Evolutionary conservation across 2,329 filamentous ascomycete species (phyloP).

Genomic region (Macroventuria anomochaeta): DNA sequence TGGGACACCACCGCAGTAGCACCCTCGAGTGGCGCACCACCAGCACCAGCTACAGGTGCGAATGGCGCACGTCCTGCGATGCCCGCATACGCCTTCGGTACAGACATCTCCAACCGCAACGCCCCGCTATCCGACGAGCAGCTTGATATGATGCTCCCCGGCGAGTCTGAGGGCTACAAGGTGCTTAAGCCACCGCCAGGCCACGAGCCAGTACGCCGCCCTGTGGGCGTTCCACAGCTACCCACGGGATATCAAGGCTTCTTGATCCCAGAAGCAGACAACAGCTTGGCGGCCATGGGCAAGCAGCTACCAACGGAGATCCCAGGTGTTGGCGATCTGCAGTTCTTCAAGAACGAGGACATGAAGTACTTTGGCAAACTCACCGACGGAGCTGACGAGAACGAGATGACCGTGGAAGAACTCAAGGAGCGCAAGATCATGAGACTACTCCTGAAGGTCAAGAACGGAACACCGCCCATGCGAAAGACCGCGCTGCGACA

Average conservation of each 20-base stretch:
- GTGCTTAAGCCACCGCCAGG: slow-evolving; percentile 88
- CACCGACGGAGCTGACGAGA: slow-evolving; percentile 92
- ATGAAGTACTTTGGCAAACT: slow-evolving; percentile 99
- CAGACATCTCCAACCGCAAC: slow-evolving; percentile 80
- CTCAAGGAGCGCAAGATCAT: slow-evolving; percentile 99
- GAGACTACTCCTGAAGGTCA: slow-evolving; percentile 94
- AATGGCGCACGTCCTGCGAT: slow-evolving; percentile 31
- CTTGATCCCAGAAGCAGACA: slow-evolving; percentile 96
- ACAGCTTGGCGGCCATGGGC: slow-evolving; percentile 73
- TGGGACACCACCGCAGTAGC: slow-evolving; percentile 45
- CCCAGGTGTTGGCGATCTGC: slow-evolving; percentile 90
- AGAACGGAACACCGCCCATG: slow-evolving; percentile 99
- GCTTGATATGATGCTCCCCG: slow-evolving; percentile 87
- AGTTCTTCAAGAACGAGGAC: slow-evolving; percentile 98
- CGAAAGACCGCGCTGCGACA: slow-evolving; percentile 96
- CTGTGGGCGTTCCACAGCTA: slow-evolving; percentile 77
- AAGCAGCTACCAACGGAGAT: slow-evolving; percentile 96
- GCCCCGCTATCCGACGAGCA: slow-evolving; percentile 90
- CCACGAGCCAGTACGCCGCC: slow-evolving; percentile 80
- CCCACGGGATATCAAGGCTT: slow-evolving; percentile 76
- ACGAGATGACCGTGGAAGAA: slow-evolving; percentile 88
- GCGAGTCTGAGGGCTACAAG: slow-evolving; percentile 89
- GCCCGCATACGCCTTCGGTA: slow-evolving; percentile 73
- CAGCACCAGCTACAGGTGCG: slow-evolving; percentile 27
- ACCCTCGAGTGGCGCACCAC: slow-evolving; percentile 29